These are phyloP conservation scores for Arxiozyma slooffiae DNA, from an alignment of 1,139 yeast species.

Conservation along the genomic window DNA sequence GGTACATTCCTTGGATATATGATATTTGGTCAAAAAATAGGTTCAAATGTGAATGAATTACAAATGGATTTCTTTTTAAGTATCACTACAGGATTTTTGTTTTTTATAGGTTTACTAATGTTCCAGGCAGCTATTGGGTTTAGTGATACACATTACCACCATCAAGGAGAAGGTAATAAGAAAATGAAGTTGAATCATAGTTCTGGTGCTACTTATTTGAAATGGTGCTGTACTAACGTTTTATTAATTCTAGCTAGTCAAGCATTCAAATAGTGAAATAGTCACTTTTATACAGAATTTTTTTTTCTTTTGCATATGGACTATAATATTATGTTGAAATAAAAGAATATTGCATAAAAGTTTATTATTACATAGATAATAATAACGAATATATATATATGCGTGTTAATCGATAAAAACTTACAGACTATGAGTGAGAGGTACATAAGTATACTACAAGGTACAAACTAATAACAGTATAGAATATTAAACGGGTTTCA, in stretches of 20 bases:
- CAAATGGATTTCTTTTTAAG: slow-evolving; percentile 42
- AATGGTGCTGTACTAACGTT: slow-evolving; percentile 30
- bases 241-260: slow-evolving; percentile 25
- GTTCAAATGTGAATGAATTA: slow-evolving; percentile 10
- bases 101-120: slow-evolving; percentile 78
- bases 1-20: slow-evolving; percentile 73
- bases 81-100: slow-evolving; percentile 73
- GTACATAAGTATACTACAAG: too few relatives aligned
- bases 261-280: slow-evolving; percentile 12
- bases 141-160: slow-evolving; percentile 31
- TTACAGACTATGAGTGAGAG: too few relatives aligned
- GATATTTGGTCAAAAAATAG: slow-evolving; percentile 37
- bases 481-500: slow-evolving; percentile 44
- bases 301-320: too few relatives aligned
- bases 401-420: too few relatives aligned
- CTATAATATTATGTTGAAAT: too few relatives aligned
- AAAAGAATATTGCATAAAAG: not conserved
- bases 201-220: slow-evolving; percentile 28
- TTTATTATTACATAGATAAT: too few relatives aligned
- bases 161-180: slow-evolving; percentile 22
- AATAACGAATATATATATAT: not conserved
- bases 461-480: slow-evolving; percentile 47
- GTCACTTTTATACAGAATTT: too few relatives aligned
- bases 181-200: slow-evolving; percentile 24
- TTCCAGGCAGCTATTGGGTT: slow-evolving; percentile 39